These are phyloP conservation scores for Thuidium tamariscinum DNA, from an alignment of 225 moss, liverwort and hornwort species.

Conservation along the genomic window DNA sequence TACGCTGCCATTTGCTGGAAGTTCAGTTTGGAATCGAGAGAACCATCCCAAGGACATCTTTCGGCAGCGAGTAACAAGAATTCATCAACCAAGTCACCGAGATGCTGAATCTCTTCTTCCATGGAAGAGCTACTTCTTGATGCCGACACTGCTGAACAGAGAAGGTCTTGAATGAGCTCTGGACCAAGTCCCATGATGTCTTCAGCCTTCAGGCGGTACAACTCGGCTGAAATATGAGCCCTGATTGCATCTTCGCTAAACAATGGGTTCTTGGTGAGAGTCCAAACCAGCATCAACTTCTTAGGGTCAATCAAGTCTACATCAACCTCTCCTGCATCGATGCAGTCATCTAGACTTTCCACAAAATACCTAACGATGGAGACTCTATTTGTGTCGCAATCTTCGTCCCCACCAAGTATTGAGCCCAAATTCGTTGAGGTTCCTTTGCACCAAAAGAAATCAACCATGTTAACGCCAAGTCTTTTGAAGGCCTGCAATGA, in stretches of 20 bases:
- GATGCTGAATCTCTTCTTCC: neutral
- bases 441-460: neutral
- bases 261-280: neutral
- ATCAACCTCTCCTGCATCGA: neutral
- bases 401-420: neutral
- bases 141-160: neutral
- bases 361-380: neutral
- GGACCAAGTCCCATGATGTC: neutral
- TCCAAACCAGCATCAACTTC: neutral
- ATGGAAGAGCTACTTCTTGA: neutral
- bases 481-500: neutral
- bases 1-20: slow-evolving; percentile 6
- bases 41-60: neutral
- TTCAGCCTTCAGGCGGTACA: neutral
- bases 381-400: neutral
- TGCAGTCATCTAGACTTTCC: neutral
- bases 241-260: neutral
- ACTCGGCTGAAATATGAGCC: neutral
- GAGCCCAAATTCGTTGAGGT: neutral
- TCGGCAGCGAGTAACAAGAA: neutral
- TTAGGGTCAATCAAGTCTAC: neutral
- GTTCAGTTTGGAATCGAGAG: neutral
- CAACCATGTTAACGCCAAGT: neutral
- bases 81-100: neutral
- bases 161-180: neutral